phyloP scores from a whole-genome alignment of 805 yeast genomes.

The Maudiozyma barnettii region DNA sequence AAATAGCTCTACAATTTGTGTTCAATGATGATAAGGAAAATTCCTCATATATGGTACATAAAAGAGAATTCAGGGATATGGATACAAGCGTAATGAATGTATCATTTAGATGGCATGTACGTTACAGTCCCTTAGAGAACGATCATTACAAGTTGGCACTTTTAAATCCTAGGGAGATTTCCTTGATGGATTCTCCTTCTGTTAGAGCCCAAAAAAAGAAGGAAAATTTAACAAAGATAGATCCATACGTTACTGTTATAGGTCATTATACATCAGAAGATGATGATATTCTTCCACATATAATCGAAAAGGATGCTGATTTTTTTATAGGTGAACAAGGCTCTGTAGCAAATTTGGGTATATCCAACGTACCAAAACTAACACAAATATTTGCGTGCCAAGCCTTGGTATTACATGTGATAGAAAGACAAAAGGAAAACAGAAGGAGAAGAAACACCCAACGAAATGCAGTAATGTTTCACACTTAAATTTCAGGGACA shows the following conservation, averaged over 20 bases:
- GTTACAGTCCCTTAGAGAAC: conserved; percentile 2
- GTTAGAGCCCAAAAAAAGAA: conserved; percentile 3
- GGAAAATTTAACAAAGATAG: background rate
- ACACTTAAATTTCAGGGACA: background rate
- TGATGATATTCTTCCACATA: conserved; percentile 6
- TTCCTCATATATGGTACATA: conserved; percentile 2
- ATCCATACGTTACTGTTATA: conserved; percentile 1
- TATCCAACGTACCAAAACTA: conserved; percentile 8
- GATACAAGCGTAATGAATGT: conserved; percentile 5
- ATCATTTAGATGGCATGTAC: conserved; percentile 10
- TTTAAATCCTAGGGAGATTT: conserved; percentile 3
- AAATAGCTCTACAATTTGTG: conserved; percentile 3
- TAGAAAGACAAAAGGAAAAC: conserved; percentile 3
- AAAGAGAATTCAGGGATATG: conserved; percentile 6
- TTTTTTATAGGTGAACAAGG: conserved; percentile 8
- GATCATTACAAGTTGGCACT: conserved; percentile 9
- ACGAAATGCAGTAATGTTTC: background rate
- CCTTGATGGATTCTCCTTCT: conserved; percentile 3
- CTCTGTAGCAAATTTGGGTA: conserved; percentile 6
- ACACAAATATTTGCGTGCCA: conserved; percentile 12
- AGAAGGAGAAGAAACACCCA: background rate
- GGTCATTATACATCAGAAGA: conserved; percentile 9
- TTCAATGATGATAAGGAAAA: conserved; percentile 1
- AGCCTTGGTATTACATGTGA: conserved; percentile 7
- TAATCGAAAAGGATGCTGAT: conserved; percentile 7